These are phyloP conservation scores for Knoxia roxburghii DNA, from an alignment of 257 asterid species.

Conservation along the genomic window DNA sequence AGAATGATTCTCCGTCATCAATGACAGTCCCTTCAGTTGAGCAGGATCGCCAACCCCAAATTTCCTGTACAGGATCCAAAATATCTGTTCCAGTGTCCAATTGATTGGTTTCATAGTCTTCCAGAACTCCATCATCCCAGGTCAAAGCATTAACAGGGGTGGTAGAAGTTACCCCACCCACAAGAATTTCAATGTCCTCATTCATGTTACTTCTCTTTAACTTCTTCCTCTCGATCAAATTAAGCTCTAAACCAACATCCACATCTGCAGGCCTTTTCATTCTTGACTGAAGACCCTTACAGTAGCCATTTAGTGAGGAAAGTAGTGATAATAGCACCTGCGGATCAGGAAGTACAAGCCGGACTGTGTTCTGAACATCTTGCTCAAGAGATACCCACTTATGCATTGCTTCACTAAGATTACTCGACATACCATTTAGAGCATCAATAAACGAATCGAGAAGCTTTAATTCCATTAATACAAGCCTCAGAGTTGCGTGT, in stretches of 20 bases:
- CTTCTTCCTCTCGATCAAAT: slow-evolving; percentile 42
- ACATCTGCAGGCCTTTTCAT: slow-evolving; percentile 58
- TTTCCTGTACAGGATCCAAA: slow-evolving; percentile 38
- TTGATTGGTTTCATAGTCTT: slow-evolving; percentile 38
- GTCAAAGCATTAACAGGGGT: slow-evolving; percentile 34
- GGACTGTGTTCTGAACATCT: slow-evolving; percentile 55
- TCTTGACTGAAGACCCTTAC: slow-evolving; percentile 38
- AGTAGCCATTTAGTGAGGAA: slow-evolving; percentile 50
- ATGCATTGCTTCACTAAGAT: slow-evolving; percentile 33
- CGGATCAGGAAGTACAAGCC: slow-evolving; percentile 70
- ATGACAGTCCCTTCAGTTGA: slow-evolving; percentile 23
- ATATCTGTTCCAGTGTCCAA: slow-evolving; percentile 27
- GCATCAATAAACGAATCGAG: slow-evolving; percentile 51
- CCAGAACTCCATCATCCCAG: slow-evolving; percentile 30
- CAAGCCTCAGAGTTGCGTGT: slow-evolving; percentile 75
- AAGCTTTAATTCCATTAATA: slow-evolving; percentile 65
- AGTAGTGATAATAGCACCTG: slow-evolving; percentile 69
- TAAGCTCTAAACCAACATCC: slow-evolving; percentile 31
- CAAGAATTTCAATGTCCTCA: slow-evolving; percentile 57
- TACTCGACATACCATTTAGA: slow-evolving; percentile 30
- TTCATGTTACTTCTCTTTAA: slow-evolving; percentile 38
- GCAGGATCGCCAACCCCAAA: slow-evolving; percentile 47
- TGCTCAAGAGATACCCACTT: slow-evolving; percentile 44
- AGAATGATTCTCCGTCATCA: slow-evolving; percentile 50
- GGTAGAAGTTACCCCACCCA: slow-evolving; percentile 56